Conservation (phyloP, 768 basidiomycete genomes). For the Leucocoprinus sp. region DNA sequence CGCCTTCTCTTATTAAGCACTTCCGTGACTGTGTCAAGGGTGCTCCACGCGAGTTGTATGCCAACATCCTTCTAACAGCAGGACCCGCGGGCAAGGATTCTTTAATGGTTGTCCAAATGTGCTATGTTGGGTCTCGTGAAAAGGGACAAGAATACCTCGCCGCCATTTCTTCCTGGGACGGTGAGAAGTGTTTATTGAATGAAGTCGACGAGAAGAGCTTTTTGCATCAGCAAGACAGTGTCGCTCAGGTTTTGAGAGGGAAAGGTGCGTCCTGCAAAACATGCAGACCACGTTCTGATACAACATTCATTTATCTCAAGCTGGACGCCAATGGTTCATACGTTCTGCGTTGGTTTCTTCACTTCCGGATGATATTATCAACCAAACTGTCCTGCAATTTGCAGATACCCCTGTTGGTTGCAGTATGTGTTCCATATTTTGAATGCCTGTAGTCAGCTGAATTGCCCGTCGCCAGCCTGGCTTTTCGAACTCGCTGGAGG, state of each 20-base stretch:
- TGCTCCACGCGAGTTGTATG: conserved; percentile 81
- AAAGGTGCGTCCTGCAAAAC: conserved; percentile 44
- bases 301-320: conserved; percentile 26
- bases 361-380: conserved; percentile 80
- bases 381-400: conserved; percentile 76
- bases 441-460: background rate
- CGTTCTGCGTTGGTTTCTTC: conserved; percentile 79
- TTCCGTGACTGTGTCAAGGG: conserved; percentile 91
- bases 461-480: conserved; percentile 45
- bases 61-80: conserved; percentile 85
- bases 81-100: conserved; percentile 80
- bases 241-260: conserved; percentile 82
- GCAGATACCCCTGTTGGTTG: conserved; percentile 82
- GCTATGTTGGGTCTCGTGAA: conserved; percentile 72
- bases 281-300: conserved; percentile 1
- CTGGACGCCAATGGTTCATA: conserved; percentile 85
- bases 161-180: conserved; percentile 82
- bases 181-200: conserved; percentile 77
- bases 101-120: conserved; percentile 87
- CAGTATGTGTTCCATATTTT: conserved; percentile 45
- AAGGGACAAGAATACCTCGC: conserved; percentile 72
- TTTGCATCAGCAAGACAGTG: conserved; percentile 83
- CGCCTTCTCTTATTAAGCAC: conserved; percentile 82
- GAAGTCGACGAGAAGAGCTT: conserved; percentile 90
- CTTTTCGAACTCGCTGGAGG: conserved; percentile 87